Conservation (phyloP, 2,329 filamentous ascomycete species). For the Aspergillus fructus region DNA sequence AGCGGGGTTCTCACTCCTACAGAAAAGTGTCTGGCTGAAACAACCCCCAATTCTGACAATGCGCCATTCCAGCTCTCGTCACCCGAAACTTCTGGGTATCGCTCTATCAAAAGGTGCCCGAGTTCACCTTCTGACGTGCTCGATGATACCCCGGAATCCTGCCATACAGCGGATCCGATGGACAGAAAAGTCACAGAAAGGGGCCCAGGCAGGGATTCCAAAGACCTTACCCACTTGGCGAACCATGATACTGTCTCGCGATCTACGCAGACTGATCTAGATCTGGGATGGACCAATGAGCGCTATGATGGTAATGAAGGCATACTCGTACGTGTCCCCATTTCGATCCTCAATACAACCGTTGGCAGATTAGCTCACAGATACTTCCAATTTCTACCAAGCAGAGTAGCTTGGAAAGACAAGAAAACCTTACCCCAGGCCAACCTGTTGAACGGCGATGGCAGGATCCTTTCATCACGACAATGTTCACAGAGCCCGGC, state of each 20-base stretch:
- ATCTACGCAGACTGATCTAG: slow-evolving; percentile 1
- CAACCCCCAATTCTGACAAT: not conserved
- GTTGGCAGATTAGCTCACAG: not conserved
- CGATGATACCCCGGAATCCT: not conserved
- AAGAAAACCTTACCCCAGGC: slow-evolving; percentile 1
- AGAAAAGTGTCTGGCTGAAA: not conserved
- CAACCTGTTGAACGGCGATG: not conserved
- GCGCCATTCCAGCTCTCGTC: not conserved
- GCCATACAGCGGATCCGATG: not conserved
- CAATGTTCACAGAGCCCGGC: slow-evolving; percentile 3
- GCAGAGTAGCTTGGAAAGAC: not conserved
- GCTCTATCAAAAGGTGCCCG: not conserved
- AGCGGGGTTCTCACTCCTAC: not conserved
- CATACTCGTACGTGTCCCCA: not conserved
- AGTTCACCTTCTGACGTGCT: not conserved
- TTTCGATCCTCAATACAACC: not conserved
- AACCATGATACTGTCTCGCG: not conserved
- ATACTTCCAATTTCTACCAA: not conserved
- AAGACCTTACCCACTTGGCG: not conserved
- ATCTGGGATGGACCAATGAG: not conserved
- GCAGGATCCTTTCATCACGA: slow-evolving; percentile 4
- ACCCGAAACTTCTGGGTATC: not conserved
- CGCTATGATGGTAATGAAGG: not conserved
- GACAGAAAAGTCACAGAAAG: not conserved
- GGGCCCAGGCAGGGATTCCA: not conserved